A percentile compares a stretch with the other conserved stretches of the same genome.
Evolutionary conservation across 2,329 filamentous ascomycete genomes (phyloP).

Genomic region (Fusarium pseudoanthophilum): DNA sequence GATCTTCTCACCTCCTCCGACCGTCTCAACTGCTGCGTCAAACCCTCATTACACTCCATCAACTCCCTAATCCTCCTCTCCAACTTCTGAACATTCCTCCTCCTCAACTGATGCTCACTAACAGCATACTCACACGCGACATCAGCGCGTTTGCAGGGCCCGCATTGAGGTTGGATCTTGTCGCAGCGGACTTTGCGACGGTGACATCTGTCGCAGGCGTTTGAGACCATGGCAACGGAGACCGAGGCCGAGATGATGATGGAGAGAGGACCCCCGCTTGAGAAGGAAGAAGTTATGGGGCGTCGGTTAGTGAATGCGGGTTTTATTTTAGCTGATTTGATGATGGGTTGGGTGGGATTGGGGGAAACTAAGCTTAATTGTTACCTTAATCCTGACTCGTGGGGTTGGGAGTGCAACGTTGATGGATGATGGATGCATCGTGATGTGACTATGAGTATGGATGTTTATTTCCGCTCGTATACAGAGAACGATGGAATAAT

Average conservation of each 20-base stretch:
- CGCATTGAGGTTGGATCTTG: conserved; percentile 51
- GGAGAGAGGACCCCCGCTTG: conserved; percentile 30
- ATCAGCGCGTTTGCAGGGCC: conserved; percentile 49
- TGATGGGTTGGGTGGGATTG: background rate
- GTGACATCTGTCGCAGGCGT: conserved; percentile 55
- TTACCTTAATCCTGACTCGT: conserved; percentile 31
- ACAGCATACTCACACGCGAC: conserved; percentile 50
- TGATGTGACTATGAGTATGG: background rate
- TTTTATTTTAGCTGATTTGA: background rate
- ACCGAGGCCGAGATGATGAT: conserved; percentile 27
- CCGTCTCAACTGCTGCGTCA: conserved; percentile 16
- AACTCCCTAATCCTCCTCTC: conserved; percentile 49
- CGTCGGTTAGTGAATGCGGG: background rate
- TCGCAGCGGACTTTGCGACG: conserved; percentile 55
- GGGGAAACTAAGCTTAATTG: conserved; percentile 24
- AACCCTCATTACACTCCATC: conserved; percentile 45
- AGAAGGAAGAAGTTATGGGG: conserved; percentile 11
- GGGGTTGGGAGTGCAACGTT: conserved; percentile 4
- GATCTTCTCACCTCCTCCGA: background rate
- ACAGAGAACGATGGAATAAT: too few species aligned
- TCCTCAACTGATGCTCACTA: conserved; percentile 44
- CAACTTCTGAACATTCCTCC: conserved; percentile 50
- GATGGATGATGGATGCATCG: background rate
- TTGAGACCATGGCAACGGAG: conserved; percentile 32
- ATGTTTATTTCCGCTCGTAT: background rate